phyloP scores from a whole-genome alignment of 176 grass and related monocot species.

The Ensete ventricosum region DNA sequence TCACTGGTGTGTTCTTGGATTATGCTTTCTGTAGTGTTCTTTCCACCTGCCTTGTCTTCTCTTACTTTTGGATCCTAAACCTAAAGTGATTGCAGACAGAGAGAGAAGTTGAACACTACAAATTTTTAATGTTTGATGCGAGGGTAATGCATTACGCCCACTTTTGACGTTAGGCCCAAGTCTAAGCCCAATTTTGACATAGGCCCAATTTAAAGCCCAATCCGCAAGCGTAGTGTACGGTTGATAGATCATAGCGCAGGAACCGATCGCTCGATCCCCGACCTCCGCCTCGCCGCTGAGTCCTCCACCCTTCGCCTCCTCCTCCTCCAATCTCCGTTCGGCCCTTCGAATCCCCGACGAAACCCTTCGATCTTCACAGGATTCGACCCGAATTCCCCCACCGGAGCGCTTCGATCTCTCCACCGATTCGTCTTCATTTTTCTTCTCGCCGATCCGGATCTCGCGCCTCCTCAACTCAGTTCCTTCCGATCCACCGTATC shows the following conservation, averaged over 20 bases:
- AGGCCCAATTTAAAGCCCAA: too few relatives aligned
- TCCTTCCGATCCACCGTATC: background rate
- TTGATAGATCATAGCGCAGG: too few relatives aligned
- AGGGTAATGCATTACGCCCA: background rate
- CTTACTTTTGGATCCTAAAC: too few relatives aligned
- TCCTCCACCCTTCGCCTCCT: background rate
- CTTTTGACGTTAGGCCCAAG: background rate
- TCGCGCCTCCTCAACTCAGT: background rate
- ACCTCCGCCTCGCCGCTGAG: background rate
- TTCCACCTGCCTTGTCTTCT: too few relatives aligned
- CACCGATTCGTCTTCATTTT: background rate
- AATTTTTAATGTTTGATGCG: too few relatives aligned
- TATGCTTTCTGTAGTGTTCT: too few relatives aligned
- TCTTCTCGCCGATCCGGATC: background rate
- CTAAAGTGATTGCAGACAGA: too few relatives aligned
- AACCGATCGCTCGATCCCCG: background rate
- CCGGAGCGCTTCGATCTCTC: background rate
- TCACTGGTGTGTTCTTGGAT: too few relatives aligned
- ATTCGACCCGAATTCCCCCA: background rate
- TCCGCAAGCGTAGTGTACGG: too few relatives aligned
- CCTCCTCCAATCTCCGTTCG: background rate
- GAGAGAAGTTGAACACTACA: too few relatives aligned
- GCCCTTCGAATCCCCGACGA: background rate
- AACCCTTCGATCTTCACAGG: background rate
- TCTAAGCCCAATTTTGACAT: background rate